Percentiles rank a stretch among this genome's conserved stretches.
Conservation (phyloP, 2,329 filamentous ascomycete species). For the Huntiella omanensis region DNA sequence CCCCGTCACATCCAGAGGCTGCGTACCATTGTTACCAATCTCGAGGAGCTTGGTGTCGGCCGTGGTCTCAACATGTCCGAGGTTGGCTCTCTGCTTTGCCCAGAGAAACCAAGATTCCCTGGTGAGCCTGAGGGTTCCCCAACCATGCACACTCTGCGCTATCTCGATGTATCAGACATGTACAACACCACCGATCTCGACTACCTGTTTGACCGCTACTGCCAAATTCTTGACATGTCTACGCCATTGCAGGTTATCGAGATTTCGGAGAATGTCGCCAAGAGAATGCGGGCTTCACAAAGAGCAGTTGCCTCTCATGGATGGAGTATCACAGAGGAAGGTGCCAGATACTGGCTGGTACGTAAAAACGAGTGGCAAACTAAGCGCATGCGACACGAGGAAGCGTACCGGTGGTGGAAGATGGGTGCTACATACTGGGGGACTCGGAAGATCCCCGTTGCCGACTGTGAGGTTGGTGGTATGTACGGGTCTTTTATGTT, state of each 20-base stretch:
- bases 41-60: constrained; percentile 56
- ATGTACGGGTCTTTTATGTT: constrained; percentile 68
- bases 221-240: constrained; percentile 38
- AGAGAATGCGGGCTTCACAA: constrained; percentile 42
- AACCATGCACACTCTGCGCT: constrained; percentile 44
- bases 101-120: constrained; percentile 35
- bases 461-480: constrained; percentile 75
- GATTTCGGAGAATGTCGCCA: constrained; percentile 48
- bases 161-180: constrained; percentile 55
- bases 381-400: constrained; percentile 17
- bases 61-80: constrained; percentile 46
- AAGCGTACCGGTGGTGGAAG: constrained; percentile 52
- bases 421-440: constrained; percentile 74
- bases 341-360: constrained; percentile 49
- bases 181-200: constrained; percentile 24
- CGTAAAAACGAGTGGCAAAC: constrained; percentile 24
- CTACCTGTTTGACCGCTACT: constrained; percentile 30
- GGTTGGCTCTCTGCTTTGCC: constrained; percentile 44
- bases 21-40: background rate
- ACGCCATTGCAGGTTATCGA: constrained; percentile 61
- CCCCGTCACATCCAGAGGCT: constrained; percentile 45
- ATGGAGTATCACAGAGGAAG: constrained; percentile 54
- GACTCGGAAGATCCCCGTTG: constrained; percentile 82
- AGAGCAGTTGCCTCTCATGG: constrained; percentile 42
- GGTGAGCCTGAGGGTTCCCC: constrained; percentile 62